Percentiles rank a stretch among this genome's conserved stretches.
Conservation (phyloP, 2,329 filamentous ascomycete genomes). For the Fusarium fracticaudum region DNA sequence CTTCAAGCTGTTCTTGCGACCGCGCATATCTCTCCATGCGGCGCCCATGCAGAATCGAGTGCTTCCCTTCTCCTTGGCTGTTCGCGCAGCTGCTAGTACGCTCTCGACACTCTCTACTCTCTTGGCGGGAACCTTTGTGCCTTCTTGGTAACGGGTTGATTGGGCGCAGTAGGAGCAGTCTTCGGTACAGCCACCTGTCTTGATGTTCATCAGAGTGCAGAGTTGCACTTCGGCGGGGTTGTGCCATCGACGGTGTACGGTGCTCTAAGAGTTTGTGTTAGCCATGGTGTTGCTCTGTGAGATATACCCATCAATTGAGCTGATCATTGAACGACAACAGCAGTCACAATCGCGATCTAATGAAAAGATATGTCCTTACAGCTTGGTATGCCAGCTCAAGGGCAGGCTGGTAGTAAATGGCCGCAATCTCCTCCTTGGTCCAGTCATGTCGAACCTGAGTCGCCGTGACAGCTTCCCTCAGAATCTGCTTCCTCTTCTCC, state of each 20-base stretch:
- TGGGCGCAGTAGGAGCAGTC: conserved; percentile 95
- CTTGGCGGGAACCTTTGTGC: conserved; percentile 81
- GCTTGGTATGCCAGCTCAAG: conserved; percentile 81
- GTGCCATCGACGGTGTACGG: conserved; percentile 86
- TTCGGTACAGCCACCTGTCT: conserved; percentile 90
- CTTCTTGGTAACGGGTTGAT: conserved; percentile 80
- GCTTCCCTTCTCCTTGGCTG: conserved; percentile 83
- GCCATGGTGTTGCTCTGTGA: conserved; percentile 8
- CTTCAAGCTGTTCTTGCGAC: conserved; percentile 82
- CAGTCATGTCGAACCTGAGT: conserved; percentile 74
- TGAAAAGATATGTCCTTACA: conserved; percentile 56
- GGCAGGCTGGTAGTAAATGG: conserved; percentile 83
- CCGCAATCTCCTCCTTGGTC: conserved; percentile 82
- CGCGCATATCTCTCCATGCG: conserved; percentile 93
- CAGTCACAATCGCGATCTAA: not conserved
- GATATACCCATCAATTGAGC: not conserved
- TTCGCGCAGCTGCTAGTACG: conserved; percentile 80
- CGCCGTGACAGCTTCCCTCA: conserved; percentile 67
- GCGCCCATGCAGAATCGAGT: conserved; percentile 96
- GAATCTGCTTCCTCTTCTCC: conserved; percentile 46
- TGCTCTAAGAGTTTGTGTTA: conserved; percentile 61
- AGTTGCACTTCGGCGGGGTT: conserved; percentile 85
- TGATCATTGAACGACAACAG: not conserved
- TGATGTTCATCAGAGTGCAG: conserved; percentile 97
- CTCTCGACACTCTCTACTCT: conserved; percentile 83